Conservation (phyloP, 495 filamentous ascomycete genomes). For the Aspergillus coremiiformis region DNA sequence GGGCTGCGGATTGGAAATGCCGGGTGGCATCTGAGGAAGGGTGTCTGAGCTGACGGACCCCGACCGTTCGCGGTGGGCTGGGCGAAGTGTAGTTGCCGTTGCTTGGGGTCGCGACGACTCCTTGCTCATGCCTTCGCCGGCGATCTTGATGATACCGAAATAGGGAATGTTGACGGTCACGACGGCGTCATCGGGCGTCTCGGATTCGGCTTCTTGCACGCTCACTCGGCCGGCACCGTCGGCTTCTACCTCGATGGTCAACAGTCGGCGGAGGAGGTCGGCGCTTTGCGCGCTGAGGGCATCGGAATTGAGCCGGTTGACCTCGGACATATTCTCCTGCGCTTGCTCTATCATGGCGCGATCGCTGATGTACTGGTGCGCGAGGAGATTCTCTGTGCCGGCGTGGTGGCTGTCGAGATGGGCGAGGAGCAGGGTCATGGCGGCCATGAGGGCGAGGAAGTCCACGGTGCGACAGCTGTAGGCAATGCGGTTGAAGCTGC, state of each 20-base stretch:
- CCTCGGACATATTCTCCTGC: constrained; percentile 29
- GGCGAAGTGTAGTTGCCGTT: too few relatives aligned
- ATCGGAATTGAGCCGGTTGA: not conserved
- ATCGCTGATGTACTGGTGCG: constrained; percentile 35
- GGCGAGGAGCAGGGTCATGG: constrained; percentile 27
- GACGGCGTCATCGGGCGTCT: constrained; percentile 4
- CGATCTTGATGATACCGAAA: constrained; percentile 28
- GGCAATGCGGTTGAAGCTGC: constrained; percentile 20
- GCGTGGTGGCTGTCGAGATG: constrained; percentile 20
- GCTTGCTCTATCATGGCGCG: constrained; percentile 38
- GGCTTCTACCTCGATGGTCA: constrained; percentile 18
- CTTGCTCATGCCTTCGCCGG: not conserved
- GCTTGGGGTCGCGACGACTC: not conserved
- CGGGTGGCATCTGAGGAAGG: too few relatives aligned
- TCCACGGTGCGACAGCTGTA: constrained; percentile 45
- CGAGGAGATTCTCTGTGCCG: constrained; percentile 18
- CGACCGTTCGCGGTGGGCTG: too few relatives aligned
- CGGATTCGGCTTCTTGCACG: constrained; percentile 8
- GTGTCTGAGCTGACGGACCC: too few relatives aligned
- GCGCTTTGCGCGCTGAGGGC: not conserved
- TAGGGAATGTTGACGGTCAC: constrained; percentile 29
- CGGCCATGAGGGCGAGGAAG: constrained; percentile 43
- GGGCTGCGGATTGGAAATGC: too few relatives aligned
- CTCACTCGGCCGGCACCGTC: constrained; percentile 11
- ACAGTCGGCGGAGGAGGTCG: constrained; percentile 15